A percentile compares a stretch with the other conserved stretches of the same genome.
Evolutionary conservation across 2,329 filamentous ascomycete genomes (phyloP).

Genomic region (Colletotrichum orchidophilum): DNA sequence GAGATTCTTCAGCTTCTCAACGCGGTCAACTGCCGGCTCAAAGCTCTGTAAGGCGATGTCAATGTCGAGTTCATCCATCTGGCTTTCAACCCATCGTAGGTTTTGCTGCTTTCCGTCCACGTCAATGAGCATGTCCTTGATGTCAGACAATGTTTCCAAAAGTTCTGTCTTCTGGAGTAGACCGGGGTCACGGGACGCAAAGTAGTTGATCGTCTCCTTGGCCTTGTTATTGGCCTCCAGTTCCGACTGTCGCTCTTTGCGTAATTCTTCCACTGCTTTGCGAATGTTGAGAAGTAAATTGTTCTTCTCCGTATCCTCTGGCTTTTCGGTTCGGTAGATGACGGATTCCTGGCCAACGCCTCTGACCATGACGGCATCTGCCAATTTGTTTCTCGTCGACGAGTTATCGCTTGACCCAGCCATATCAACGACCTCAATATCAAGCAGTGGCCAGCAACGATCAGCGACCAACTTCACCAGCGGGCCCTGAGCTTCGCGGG

Average conservation of each 20-base stretch:
- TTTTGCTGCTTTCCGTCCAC: slow-evolving; percentile 97
- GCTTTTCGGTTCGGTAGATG: slow-evolving; percentile 90
- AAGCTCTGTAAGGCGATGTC: slow-evolving; percentile 92
- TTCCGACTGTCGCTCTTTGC: slow-evolving; percentile 85
- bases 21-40: slow-evolving; percentile 81
- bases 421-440: slow-evolving; percentile 93
- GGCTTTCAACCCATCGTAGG: slow-evolving; percentile 91
- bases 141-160: slow-evolving; percentile 79
- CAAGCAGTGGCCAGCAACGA: slow-evolving; percentile 91
- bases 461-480: slow-evolving; percentile 87
- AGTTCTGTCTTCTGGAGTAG: slow-evolving; percentile 82
- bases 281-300: slow-evolving; percentile 87
- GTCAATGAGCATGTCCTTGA: slow-evolving; percentile 91
- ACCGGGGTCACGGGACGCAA: slow-evolving; percentile 80
- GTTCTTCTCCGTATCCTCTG: slow-evolving; percentile 80
- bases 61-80: slow-evolving; percentile 96
- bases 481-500: slow-evolving; percentile 55
- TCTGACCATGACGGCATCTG: slow-evolving; percentile 90
- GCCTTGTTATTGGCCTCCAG: slow-evolving; percentile 87
- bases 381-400: slow-evolving; percentile 66
- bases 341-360: slow-evolving; percentile 89
- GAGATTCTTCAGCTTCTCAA: slow-evolving; percentile 85
- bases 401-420: slow-evolving; percentile 71
- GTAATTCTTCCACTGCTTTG: slow-evolving; percentile 91
- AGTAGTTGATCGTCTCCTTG: slow-evolving; percentile 86